These are phyloP conservation scores for Biscutella laevigata DNA, from an alignment of 441 rosid genomes.

Conservation along the genomic window DNA sequence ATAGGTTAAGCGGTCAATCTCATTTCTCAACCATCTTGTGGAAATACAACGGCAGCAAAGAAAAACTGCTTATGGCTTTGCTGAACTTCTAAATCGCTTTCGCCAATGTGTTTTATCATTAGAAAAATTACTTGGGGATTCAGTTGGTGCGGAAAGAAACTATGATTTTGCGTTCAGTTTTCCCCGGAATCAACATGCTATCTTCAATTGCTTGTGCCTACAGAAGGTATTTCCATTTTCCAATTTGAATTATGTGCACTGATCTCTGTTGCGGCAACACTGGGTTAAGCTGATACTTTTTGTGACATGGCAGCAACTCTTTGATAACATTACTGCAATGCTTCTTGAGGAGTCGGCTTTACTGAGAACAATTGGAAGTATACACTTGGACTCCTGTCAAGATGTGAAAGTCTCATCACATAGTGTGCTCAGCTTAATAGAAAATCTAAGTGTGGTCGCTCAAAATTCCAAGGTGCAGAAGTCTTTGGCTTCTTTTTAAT, in stretches of 20 bases:
- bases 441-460: constrained; percentile 45
- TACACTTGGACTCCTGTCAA: constrained; percentile 56
- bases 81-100: constrained; percentile 44
- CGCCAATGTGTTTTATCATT: constrained; percentile 36
- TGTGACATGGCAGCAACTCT: constrained; percentile 51
- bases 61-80: constrained; percentile 50
- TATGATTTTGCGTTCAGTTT: constrained; percentile 34
- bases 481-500: constrained; percentile 8
- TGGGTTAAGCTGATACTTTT: constrained; percentile 11
- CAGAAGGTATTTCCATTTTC: constrained; percentile 54
- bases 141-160: constrained; percentile 15
- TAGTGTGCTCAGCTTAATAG: constrained; percentile 41
- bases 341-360: constrained; percentile 59
- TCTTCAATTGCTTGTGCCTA: constrained; percentile 58
- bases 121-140: constrained; percentile 32
- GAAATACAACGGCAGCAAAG: constrained; percentile 72
- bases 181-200: constrained; percentile 41
- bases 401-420: constrained; percentile 40
- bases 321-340: constrained; percentile 52
- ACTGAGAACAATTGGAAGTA: constrained; percentile 49
- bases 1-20: constrained; percentile 64
- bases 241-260: constrained; percentile 10
- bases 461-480: constrained; percentile 61
- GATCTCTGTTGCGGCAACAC: constrained; percentile 7
- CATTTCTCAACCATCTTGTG: constrained; percentile 82